Evolutionary conservation across 352 stramenopile genomes (phyloP), one percentile per base, ranked within the genome.

Genomic region (Peronospora tabacina): DNA sequence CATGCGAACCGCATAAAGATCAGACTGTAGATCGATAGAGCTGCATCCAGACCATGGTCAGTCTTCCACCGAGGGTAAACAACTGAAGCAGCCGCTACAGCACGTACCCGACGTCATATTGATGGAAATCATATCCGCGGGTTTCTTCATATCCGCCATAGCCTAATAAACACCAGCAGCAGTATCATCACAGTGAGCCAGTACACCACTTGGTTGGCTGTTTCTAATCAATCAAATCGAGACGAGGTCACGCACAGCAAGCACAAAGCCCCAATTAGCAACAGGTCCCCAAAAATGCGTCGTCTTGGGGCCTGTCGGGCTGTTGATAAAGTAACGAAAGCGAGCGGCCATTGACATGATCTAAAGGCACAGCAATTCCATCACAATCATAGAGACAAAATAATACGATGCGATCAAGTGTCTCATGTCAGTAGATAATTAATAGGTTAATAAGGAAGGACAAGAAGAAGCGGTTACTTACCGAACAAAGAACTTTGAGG

Each of bases 1-100:
- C 75, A 90, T 26, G 83, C 82, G 36, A 94, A 94, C 46, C 83
- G 75, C 82, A 93, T 92, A 56, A 94, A 94, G 57, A 94, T 71
- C 20, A 86, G 46, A 68, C 79, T 91, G 73, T 94, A 94, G 37
- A 92, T 55, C 20, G 67, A 83, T 61, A 94, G 57, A 40, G 76
- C 81, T 90, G 55, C 19, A 52, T 8, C 33, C 24, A 39, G 7
- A 55, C 15, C 5, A 26, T 26, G 4, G 4, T 26, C 3, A 26
- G 0, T 26, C 5, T 5, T 26, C 4, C 7, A 26, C 22, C 7
- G 3, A 26, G 22, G 0, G 5, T 7, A 26, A 26, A 26, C 3
- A 26, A 4, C 22, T 26, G 2, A 26, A 26, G 4, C 22, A 26
- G 22, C 22, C 16, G 13, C n/a, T 16, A n/a, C n/a, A 20, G 17